Evolutionary conservation across 78 protist species (phyloP).

Genomic region (Creolimax fragrantissima): DNA sequence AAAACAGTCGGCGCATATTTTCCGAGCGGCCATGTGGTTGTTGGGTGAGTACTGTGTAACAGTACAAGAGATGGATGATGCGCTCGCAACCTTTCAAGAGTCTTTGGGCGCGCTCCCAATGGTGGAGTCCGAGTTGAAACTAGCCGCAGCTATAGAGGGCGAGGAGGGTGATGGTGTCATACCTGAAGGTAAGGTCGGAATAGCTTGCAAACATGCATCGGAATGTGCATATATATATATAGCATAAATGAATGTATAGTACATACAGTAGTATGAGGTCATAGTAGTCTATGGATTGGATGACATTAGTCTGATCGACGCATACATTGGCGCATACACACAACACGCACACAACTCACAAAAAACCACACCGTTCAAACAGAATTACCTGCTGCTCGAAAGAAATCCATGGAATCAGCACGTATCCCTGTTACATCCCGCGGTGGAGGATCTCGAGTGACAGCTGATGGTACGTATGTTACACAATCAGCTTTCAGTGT

Average conservation of each 20-base stretch:
- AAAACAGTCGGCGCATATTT: constrained; percentile 50
- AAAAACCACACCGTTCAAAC: neutral
- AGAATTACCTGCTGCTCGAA: neutral
- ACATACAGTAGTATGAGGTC: no score
- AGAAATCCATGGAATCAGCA: neutral
- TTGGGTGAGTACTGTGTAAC: constrained; percentile 6
- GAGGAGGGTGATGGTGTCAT: constrained; percentile 6
- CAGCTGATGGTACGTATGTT: constrained; percentile 46
- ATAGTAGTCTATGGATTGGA: neutral
- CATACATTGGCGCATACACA: neutral
- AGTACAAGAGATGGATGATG: neutral
- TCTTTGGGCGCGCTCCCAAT: constrained; percentile 17
- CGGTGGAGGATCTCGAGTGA: neutral
- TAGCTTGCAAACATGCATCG: no score
- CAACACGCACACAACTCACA: neutral
- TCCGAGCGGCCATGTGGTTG: constrained; percentile 80
- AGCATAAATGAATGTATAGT: no score
- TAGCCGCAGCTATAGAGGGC: constrained; percentile 24
- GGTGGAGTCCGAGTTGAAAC: neutral
- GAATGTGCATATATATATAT: neutral
- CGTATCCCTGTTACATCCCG: no score
- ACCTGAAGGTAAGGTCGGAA: neutral
- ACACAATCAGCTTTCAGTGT: constrained; percentile 22
- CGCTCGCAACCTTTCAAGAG: constrained; percentile 34
- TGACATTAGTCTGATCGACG: no score